phyloP scores from a whole-genome alignment of 2,329 filamentous ascomycete genomes.

The Calonectria crousiana region DNA sequence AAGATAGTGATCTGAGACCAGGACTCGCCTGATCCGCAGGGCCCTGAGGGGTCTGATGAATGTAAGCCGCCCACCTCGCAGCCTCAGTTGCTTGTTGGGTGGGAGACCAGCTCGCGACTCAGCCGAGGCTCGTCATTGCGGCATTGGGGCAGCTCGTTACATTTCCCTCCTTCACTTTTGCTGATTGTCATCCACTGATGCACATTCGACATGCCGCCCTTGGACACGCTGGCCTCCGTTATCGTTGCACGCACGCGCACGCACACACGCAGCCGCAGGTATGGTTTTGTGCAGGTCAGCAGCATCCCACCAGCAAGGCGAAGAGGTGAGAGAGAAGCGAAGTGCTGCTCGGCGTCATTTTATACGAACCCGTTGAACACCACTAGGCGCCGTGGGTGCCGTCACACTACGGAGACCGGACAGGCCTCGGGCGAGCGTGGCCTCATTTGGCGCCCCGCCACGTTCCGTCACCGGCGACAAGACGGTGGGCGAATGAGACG shows the following conservation, averaged over 20 bases:
- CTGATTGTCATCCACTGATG: conserved; percentile 11
- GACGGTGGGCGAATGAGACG: conserved; percentile 9
- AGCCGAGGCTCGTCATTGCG: neutral
- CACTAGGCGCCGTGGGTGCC: conserved; percentile 2
- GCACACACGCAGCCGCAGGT: neutral
- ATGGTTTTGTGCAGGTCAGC: conserved; percentile 28
- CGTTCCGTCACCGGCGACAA: conserved; percentile 33
- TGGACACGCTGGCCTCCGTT: conserved; percentile 29
- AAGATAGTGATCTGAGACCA: conserved; percentile 16
- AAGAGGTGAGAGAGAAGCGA: conserved; percentile 14
- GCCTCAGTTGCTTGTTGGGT: neutral
- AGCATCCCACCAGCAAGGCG: conserved; percentile 29
- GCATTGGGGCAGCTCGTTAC: conserved; percentile 4
- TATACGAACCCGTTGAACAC: conserved; percentile 26
- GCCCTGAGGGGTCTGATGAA: neutral
- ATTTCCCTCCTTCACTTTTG: conserved; percentile 19
- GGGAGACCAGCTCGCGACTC: neutral
- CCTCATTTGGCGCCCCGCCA: conserved; percentile 32
- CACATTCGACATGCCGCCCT: neutral
- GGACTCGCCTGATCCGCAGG: neutral
- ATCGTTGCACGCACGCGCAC: conserved; percentile 10
- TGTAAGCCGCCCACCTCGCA: conserved; percentile 9
- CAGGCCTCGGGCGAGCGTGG: conserved; percentile 28
- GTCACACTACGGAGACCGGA: conserved; percentile 22
- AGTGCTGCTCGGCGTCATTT: conserved; percentile 22